phyloP scores from a whole-genome alignment of 345 rosid species.

The Salix udensis region DNA sequence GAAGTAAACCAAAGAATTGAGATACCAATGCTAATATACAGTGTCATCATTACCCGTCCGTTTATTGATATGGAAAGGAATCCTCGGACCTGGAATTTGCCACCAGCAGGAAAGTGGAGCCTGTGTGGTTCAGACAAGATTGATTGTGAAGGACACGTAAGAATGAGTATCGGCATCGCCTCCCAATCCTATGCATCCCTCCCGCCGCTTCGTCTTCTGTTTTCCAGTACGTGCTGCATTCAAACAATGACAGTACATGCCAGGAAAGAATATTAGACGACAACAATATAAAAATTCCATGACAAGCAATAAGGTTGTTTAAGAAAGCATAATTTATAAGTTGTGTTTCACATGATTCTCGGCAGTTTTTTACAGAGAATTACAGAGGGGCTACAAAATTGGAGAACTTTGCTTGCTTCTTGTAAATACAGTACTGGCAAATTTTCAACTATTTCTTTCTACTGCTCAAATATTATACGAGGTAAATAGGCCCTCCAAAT shows the following conservation, averaged over 20 bases:
- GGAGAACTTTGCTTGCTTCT: background rate
- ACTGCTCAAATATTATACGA: background rate
- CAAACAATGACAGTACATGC: background rate
- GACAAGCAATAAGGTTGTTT: background rate
- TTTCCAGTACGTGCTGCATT: constrained; percentile 86
- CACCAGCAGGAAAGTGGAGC: constrained; percentile 1
- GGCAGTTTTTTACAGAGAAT: background rate
- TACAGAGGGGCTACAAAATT: background rate
- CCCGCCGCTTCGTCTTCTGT: constrained; percentile 76
- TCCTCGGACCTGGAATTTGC: constrained; percentile 12
- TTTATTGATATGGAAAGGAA: constrained; percentile 26
- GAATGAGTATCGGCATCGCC: constrained; percentile 79
- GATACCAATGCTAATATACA: constrained; percentile 33
- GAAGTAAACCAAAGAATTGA: constrained; percentile 39
- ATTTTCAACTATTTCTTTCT: background rate
- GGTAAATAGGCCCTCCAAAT: background rate
- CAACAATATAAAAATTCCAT: background rate
- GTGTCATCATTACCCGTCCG: constrained; percentile 20
- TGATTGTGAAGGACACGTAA: constrained; percentile 92
- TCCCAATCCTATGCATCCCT: constrained; percentile 68
- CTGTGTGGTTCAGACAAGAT: constrained; percentile 47
- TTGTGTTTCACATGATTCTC: background rate
- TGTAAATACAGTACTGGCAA: background rate
- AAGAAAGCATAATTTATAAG: background rate
- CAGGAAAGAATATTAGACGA: background rate